Evolutionary conservation across 2,329 filamentous ascomycete genomes (phyloP).

Genomic region (Fusarium pseudonygamai): DNA sequence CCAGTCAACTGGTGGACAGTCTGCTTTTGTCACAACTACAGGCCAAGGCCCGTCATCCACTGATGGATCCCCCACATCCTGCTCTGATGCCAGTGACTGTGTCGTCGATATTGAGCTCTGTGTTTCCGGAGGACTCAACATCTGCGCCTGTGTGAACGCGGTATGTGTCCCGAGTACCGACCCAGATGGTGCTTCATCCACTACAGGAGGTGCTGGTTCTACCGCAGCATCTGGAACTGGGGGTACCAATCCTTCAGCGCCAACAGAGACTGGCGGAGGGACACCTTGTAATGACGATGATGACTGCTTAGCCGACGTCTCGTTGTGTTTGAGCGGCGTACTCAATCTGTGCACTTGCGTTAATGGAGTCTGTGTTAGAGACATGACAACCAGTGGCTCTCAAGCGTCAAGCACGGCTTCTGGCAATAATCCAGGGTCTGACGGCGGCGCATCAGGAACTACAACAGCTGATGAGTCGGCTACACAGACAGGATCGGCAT

Average conservation of each 20-base stretch:
- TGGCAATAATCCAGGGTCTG: not conserved
- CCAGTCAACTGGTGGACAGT: not conserved
- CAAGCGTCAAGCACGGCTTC: not conserved
- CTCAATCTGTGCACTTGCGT: constrained; percentile 15
- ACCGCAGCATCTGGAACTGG: not conserved
- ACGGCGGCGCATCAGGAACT: not conserved
- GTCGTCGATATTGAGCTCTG: not conserved
- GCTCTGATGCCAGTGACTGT: constrained; percentile 13
- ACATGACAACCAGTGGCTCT: not conserved
- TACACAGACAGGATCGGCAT: not conserved
- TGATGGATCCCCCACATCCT: not conserved
- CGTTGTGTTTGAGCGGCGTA: not conserved
- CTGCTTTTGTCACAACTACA: not conserved
- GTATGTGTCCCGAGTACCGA: not conserved
- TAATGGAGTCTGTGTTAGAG: constrained; percentile 9
- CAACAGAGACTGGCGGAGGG: not conserved
- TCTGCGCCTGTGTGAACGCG: constrained; percentile 3
- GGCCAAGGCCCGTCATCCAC: not conserved
- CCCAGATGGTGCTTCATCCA: not conserved
- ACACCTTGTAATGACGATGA: not conserved
- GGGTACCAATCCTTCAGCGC: not conserved
- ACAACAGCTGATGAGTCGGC: not conserved
- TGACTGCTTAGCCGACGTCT: constrained; percentile 3
- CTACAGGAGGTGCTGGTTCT: not conserved
- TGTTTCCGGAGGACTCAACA: not conserved